Evolutionary conservation across 1,139 yeast genomes (phyloP).

Genomic region (Sugiyamaella pinicola): DNA sequence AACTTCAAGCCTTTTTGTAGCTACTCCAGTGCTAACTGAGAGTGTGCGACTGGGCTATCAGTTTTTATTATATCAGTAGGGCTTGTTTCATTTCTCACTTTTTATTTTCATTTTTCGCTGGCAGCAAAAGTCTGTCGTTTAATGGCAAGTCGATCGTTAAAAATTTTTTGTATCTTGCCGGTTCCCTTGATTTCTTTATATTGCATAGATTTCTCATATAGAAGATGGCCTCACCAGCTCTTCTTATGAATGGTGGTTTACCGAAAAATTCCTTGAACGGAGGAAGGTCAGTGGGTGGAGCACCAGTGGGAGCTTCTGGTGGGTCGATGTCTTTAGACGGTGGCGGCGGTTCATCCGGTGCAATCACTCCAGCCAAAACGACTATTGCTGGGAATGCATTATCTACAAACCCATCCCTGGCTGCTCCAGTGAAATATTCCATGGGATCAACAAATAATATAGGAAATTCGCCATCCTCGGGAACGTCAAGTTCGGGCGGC

Average conservation of each 20-base stretch:
- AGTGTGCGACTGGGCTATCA: too few species aligned
- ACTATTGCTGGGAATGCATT: slow-evolving; percentile 16
- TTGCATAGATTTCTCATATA: too few species aligned
- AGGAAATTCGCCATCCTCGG: slow-evolving; percentile 6
- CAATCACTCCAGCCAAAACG: slow-evolving; percentile 16
- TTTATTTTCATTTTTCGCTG: too few species aligned
- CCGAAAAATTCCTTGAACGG: slow-evolving; percentile 12
- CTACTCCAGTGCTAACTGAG: too few species aligned
- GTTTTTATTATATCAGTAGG: too few species aligned
- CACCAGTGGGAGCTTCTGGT: background rate
- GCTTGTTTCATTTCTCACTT: too few species aligned
- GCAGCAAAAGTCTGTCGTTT: too few species aligned
- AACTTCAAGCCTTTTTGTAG: too few species aligned
- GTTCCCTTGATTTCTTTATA: too few species aligned
- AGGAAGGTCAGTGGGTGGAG: slow-evolving; percentile 3
- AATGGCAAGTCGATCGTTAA: too few species aligned
- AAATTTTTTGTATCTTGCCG: too few species aligned
- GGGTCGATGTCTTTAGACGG: slow-evolving; percentile 1
- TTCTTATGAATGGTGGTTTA: slow-evolving; percentile 8
- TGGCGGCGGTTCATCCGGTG: slow-evolving; percentile 11
- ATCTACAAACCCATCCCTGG: slow-evolving; percentile 4
- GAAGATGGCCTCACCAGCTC: slow-evolving; percentile 16
- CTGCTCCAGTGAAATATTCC: background rate
- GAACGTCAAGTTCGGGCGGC: too few species aligned
- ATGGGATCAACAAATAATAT: background rate